Evolutionary conservation across 2,329 filamentous ascomycete species (phyloP).

Genomic region (Fusarium tanahbumbuense): DNA sequence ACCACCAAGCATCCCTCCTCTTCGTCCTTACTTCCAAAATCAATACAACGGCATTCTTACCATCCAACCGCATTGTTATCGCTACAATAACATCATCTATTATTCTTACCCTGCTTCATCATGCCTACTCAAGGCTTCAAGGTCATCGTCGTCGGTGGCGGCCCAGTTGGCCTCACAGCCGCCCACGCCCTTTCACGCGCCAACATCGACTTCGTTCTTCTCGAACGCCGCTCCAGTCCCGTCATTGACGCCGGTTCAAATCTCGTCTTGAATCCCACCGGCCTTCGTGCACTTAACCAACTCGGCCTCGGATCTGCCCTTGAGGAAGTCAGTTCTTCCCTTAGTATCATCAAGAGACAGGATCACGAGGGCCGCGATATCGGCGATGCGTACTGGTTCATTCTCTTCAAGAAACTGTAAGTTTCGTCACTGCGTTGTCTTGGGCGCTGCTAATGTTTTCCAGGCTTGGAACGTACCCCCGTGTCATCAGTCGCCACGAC

Average conservation of each 20-base stretch:
- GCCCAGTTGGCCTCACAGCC: constrained; percentile 45
- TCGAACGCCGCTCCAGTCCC: constrained; percentile 49
- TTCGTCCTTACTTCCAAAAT: too few relatives aligned
- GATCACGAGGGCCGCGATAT: constrained; percentile 46
- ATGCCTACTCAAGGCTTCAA: constrained; percentile 18
- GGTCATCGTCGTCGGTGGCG: constrained; percentile 47
- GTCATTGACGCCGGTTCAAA: constrained; percentile 48
- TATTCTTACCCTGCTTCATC: background rate
- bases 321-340: constrained; percentile 34
- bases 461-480: constrained; percentile 44
- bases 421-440: background rate
- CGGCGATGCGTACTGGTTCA: constrained; percentile 42
- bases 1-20: background rate
- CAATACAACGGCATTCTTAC: background rate
- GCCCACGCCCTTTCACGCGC: constrained; percentile 45
- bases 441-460: background rate
- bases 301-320: constrained; percentile 47
- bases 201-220: constrained; percentile 54
- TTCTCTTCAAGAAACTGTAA: constrained; percentile 43
- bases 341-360: constrained; percentile 40
- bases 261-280: constrained; percentile 48
- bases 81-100: background rate
- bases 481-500: constrained; percentile 52
- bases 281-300: constrained; percentile 49
- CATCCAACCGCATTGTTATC: background rate